phyloP scores from a whole-genome alignment of 306 rosid species.

The Vigna reflexopilosa region DNA sequence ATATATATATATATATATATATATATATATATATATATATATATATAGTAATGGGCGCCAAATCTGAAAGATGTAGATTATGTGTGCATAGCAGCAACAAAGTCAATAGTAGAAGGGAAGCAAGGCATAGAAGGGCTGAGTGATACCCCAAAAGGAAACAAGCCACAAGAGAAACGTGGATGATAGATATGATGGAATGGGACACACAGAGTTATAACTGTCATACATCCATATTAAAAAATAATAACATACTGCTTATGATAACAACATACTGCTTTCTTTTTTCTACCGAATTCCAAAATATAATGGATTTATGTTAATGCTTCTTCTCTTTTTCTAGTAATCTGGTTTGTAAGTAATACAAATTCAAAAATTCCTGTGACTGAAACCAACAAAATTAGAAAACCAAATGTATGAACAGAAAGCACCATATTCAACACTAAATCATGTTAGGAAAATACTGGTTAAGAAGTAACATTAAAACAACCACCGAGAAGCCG shows the following conservation, averaged over 20 bases:
- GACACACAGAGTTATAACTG: neutral
- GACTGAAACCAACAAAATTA: slow-evolving; percentile 25
- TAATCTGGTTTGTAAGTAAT: neutral
- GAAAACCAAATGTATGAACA: neutral
- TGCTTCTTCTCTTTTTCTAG: neutral
- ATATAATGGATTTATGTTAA: neutral
- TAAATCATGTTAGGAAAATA: neutral
- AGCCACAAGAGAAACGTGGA: neutral
- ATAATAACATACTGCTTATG: neutral
- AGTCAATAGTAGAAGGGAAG: neutral
- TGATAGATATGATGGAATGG: neutral
- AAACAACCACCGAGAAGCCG: neutral
- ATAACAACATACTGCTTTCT: neutral
- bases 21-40: too few species aligned
- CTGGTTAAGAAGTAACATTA: neutral
- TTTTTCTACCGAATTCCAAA: neutral
- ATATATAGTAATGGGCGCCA: neutral
- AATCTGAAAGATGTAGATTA: slow-evolving; percentile 1
- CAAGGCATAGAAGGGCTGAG: neutral
- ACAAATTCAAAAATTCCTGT: neutral
- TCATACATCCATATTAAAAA: neutral
- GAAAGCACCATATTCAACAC: neutral
- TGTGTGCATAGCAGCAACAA: slow-evolving; percentile 3
- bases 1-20: too few species aligned
- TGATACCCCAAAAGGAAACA: neutral